Evolutionary conservation across 371 early-diverging fungal genomes (phyloP).

Genomic region (Mortierella sp.): DNA sequence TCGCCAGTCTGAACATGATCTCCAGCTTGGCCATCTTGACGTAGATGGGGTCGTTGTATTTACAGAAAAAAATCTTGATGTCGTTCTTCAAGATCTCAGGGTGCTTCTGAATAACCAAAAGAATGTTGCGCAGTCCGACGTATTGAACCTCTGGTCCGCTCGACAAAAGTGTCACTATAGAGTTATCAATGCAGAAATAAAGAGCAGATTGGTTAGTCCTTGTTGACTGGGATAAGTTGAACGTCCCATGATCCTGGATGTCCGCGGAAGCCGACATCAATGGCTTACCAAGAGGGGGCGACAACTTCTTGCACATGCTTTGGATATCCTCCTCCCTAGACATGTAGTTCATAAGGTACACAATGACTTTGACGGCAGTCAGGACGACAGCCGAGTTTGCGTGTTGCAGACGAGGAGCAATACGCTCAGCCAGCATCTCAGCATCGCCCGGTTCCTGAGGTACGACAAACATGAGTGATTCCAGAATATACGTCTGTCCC

Average conservation of each 20-base stretch:
- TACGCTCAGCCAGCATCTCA: slow-evolving; percentile 76
- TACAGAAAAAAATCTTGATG: slow-evolving; percentile 95
- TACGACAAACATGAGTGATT: slow-evolving; percentile 69
- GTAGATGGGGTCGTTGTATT: slow-evolving; percentile 97
- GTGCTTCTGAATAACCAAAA: slow-evolving; percentile 86
- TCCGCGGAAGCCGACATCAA: background rate
- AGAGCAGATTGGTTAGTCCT: background rate
- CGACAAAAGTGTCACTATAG: slow-evolving; percentile 87
- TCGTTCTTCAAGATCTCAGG: slow-evolving; percentile 89
- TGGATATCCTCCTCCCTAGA: slow-evolving; percentile 75
- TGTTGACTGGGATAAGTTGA: background rate
- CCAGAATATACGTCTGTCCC: slow-evolving; percentile 96
- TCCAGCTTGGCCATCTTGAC: slow-evolving; percentile 96
- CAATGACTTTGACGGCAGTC: slow-evolving; percentile 79
- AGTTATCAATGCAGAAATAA: background rate
- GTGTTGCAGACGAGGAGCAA: slow-evolving; percentile 93
- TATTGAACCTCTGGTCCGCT: slow-evolving; percentile 95
- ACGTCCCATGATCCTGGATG: background rate
- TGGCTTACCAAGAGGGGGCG: slow-evolving; percentile 88
- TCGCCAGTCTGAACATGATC: slow-evolving; percentile 88
- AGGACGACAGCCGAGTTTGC: slow-evolving; percentile 95
- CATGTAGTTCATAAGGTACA: slow-evolving; percentile 64
- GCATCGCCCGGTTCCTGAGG: slow-evolving; percentile 63
- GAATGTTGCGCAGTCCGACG: slow-evolving; percentile 93
- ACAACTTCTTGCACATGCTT: slow-evolving; percentile 84